Evolutionary conservation across 2,329 filamentous ascomycete species (phyloP).

Genomic region (Epichloe hybrida): DNA sequence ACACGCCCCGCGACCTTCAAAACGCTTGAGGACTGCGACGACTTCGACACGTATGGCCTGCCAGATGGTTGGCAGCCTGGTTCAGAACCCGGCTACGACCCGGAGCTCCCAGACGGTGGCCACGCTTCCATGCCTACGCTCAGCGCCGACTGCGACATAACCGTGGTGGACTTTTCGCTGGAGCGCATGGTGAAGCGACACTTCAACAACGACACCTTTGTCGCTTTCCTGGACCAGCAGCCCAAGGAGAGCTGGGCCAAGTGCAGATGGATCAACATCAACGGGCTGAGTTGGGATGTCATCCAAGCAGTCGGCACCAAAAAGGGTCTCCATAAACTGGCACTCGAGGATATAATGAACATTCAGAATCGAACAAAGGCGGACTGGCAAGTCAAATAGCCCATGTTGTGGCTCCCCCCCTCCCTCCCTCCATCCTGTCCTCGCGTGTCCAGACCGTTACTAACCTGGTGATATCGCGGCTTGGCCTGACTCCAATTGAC

Average conservation of each 20-base stretch:
- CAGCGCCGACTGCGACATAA: conserved; percentile 62
- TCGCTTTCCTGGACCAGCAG: conserved; percentile 46
- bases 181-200: conserved; percentile 50
- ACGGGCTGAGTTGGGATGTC: conserved; percentile 92
- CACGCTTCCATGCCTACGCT: conserved; percentile 44
- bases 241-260: conserved; percentile 57
- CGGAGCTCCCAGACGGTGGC: conserved; percentile 49
- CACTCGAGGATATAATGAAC: conserved; percentile 83
- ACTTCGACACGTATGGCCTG: conserved; percentile 21
- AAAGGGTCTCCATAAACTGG: conserved; percentile 68
- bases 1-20: no score
- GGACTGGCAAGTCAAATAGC: conserved; percentile 54
- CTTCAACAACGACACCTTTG: conserved; percentile 58
- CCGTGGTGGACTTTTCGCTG: conserved; percentile 73
- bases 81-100: conserved; percentile 59
- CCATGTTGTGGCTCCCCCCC: background rate
- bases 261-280: conserved; percentile 91
- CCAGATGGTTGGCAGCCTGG: conserved; percentile 40
- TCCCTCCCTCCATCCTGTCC: background rate
- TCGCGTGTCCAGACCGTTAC: background rate
- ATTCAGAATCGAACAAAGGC: conserved; percentile 76
- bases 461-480: background rate
- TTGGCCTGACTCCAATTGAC: background rate
- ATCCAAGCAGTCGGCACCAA: conserved; percentile 67
- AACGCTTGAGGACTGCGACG: conserved; percentile 19